Evolutionary conservation across 352 stramenopile genomes (phyloP), one percentile per base, ranked within the genome.

Genomic region (Phytophthora ohioensis): DNA sequence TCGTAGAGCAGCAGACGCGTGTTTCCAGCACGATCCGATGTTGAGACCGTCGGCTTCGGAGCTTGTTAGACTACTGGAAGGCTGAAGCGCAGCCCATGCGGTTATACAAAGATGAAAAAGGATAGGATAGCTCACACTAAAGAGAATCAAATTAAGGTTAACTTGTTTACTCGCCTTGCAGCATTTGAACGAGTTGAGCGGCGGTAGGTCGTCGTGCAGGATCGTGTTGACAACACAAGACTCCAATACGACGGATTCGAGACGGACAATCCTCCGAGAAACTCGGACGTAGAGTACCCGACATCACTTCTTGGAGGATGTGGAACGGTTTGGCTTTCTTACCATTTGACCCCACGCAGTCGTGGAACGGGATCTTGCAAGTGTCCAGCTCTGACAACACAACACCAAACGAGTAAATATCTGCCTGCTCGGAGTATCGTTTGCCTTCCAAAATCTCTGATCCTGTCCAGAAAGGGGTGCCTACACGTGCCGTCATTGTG

Each of bases 351-450:
- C 43, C 54, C 11, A 64, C 36, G 35, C 51, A 70, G 55, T 74
- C 65, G 51, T 77, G 56, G 54, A 61, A 79, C 15, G 72, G 67
- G 32, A 67, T 54, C 11, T 75, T 74, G 42, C 67, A 71, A 11
- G 80, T 84, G 55, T 88, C 80, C 12, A 88, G 8, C 47, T 88
- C 80, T 0, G 75, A 74, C 3, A 88, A 43, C 27, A 88, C 51
- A 12, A 91, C 80, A 9, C 84, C 85, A 59, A 90, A 90, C 11
- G 79, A 85, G 68, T 91, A 93, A 9, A 93, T 80, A 52, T 93
- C 86, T 6, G 81, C 76, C 52, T 85, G 82, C 36, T 88, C 76
- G 11, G 75, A 76, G 69, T 87, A 93, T 2, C 67, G 57, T 43
- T 84, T 78, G 31, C 80, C 80, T 27, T 80, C 57, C 3, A 93